A percentile compares a stretch with the other conserved stretches of the same genome.
Evolutionary conservation across 495 filamentous ascomycete genomes (phyloP).

Genomic region (Podospora appendiculata): DNA sequence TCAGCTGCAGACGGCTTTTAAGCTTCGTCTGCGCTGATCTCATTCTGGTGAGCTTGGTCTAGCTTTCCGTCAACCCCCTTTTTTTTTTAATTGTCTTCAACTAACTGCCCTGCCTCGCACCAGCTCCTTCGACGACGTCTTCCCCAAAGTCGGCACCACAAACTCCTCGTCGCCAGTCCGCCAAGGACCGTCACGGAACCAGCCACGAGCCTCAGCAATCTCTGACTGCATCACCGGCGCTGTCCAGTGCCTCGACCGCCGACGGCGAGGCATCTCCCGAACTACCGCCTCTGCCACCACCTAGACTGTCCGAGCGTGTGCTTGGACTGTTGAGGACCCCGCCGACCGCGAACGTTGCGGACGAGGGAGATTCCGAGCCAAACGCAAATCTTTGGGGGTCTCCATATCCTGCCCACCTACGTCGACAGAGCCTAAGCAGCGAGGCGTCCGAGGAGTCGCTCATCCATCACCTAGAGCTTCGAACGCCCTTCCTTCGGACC

Average conservation of each 20-base stretch:
- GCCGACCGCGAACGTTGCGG: constrained; percentile 22
- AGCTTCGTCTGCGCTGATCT: constrained; percentile 50
- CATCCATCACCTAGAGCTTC: constrained; percentile 42
- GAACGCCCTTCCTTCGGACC: constrained; percentile 46
- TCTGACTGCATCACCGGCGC: constrained; percentile 32
- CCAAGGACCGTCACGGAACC: constrained; percentile 28
- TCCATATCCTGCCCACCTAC: constrained; percentile 54
- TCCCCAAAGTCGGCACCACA: constrained; percentile 34
- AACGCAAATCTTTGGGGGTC: constrained; percentile 69
- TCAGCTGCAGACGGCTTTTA: constrained; percentile 44
- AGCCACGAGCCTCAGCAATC: constrained; percentile 14
- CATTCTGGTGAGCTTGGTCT: constrained; percentile 31
- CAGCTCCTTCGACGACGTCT: constrained; percentile 37
- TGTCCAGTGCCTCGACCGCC: constrained; percentile 46
- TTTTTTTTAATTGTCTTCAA: neutral
- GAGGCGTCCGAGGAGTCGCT: constrained; percentile 45
- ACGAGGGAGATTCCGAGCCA: constrained; percentile 31
- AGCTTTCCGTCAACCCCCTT: constrained; percentile 1
- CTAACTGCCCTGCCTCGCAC: neutral
- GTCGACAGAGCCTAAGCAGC: constrained; percentile 42
- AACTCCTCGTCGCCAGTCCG: constrained; percentile 44
- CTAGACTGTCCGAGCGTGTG: constrained; percentile 39
- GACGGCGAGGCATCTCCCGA: constrained; percentile 46
- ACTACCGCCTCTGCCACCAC: constrained; percentile 44
- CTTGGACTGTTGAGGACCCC: constrained; percentile 43